These are phyloP conservation scores for Peterozyma xylosa DNA, from an alignment of 805 yeast species.

Conservation along the genomic window DNA sequence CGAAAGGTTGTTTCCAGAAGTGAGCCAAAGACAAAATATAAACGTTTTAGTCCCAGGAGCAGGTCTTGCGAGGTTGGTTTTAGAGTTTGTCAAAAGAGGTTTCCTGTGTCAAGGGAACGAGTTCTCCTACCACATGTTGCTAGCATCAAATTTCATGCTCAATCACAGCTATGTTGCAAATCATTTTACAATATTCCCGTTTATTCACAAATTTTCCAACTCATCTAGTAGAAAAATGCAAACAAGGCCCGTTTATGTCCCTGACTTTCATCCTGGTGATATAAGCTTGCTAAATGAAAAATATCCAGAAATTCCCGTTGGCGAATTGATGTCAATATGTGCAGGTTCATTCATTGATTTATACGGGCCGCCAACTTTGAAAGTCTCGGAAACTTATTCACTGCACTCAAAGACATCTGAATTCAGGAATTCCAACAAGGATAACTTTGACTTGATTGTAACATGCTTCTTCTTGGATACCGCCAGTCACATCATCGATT, in stretches of 20 bases:
- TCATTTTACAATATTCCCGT: slow-evolving; percentile 41
- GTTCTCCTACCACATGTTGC: slow-evolving; percentile 55
- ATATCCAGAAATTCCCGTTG: slow-evolving; percentile 33
- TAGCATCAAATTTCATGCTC: slow-evolving; percentile 45
- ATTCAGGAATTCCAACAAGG: slow-evolving; percentile 32
- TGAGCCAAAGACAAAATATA: slow-evolving; percentile 25
- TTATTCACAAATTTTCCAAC: slow-evolving; percentile 43
- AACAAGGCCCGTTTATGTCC: slow-evolving; percentile 41
- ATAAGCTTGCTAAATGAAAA: slow-evolving; percentile 23
- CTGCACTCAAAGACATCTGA: slow-evolving; percentile 28
- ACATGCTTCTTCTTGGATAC: slow-evolving; percentile 64
- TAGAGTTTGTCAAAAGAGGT: slow-evolving; percentile 47
- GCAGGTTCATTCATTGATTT: slow-evolving; percentile 69
- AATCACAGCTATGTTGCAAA: slow-evolving; percentile 35
- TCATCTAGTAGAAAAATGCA: slow-evolving; percentile 37
- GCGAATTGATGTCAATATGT: slow-evolving; percentile 58
- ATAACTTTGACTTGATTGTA: slow-evolving; percentile 34
- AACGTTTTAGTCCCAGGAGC: slow-evolving; percentile 56
- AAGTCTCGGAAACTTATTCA: slow-evolving; percentile 26
- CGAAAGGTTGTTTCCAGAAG: slow-evolving; percentile 28
- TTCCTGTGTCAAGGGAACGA: slow-evolving; percentile 64
- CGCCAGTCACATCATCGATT: slow-evolving; percentile 51
- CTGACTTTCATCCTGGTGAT: slow-evolving; percentile 41
- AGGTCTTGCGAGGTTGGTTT: slow-evolving; percentile 53
- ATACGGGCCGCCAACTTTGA: slow-evolving; percentile 43